Conservation (phyloP, 805 yeast genomes). For the Jamesozyma lodderae region DNA sequence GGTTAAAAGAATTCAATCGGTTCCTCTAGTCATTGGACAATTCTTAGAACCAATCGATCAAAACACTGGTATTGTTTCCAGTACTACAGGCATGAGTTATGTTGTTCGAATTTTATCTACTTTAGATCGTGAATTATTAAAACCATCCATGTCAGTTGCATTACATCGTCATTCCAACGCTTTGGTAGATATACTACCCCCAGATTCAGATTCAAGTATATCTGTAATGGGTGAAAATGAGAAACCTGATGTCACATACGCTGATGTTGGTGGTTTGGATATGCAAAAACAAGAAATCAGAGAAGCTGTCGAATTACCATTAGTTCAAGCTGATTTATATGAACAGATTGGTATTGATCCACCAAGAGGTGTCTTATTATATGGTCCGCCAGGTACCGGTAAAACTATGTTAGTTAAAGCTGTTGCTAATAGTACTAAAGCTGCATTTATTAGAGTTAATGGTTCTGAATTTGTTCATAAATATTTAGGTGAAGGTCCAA, state of each 20-base stretch:
- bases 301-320: slow-evolving; percentile 95
- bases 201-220: slow-evolving; percentile 95
- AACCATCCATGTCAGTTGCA: slow-evolving; percentile 93
- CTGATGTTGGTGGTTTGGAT: slow-evolving; percentile 97
- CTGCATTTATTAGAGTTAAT: slow-evolving; percentile 90
- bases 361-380: slow-evolving; percentile 92
- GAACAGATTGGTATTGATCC: slow-evolving; percentile 98
- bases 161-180: slow-evolving; percentile 98
- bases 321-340: slow-evolving; percentile 91
- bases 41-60: slow-evolving; percentile 96
- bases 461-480: slow-evolving; percentile 98
- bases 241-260: slow-evolving; percentile 85
- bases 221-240: slow-evolving; percentile 92
- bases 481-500: slow-evolving; percentile 97
- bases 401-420: slow-evolving; percentile 98
- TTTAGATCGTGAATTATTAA: slow-evolving; percentile 84
- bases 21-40: slow-evolving; percentile 96
- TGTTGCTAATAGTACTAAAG: slow-evolving; percentile 93
- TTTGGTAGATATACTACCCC: slow-evolving; percentile 92
- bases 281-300: slow-evolving; percentile 99
- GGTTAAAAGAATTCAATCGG: slow-evolving; percentile 94
- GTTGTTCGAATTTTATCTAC: slow-evolving; percentile 94
- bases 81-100: slow-evolving; percentile 95
- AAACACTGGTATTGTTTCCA: slow-evolving; percentile 90
- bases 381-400: slow-evolving; percentile 99